phyloP scores from a whole-genome alignment of 768 basidiomycete genomes.

The Boletellus sp. region DNA sequence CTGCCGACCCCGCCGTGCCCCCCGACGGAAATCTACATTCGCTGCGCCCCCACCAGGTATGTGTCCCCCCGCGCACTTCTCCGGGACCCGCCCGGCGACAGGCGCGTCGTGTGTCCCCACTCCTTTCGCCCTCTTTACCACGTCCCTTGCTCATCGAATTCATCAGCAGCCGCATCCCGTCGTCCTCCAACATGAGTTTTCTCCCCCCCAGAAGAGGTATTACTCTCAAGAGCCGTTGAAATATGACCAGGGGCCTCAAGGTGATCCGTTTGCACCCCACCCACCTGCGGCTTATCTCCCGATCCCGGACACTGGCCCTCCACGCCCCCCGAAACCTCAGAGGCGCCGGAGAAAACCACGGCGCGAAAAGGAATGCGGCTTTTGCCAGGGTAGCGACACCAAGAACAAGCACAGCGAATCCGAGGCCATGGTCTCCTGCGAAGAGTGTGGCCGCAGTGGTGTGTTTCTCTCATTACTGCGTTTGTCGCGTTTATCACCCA shows the following conservation, averaged over 20 bases:
- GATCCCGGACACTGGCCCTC: constrained; percentile 42
- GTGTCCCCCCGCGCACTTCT: constrained; percentile 26
- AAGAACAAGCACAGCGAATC: constrained; percentile 53
- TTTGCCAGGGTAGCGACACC: constrained; percentile 66
- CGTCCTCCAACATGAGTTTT: constrained; percentile 31
- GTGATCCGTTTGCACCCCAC: constrained; percentile 78
- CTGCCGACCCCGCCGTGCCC: constrained; percentile 54
- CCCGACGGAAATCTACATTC: constrained; percentile 18
- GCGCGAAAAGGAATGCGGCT: constrained; percentile 69
- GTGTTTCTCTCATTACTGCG: constrained; percentile 21
- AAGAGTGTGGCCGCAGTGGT: constrained; percentile 84
- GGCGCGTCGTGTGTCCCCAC: constrained; percentile 72
- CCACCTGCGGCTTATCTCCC: constrained; percentile 50
- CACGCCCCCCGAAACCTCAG: constrained; percentile 40
- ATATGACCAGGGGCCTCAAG: constrained; percentile 73
- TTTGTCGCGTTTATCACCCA: not conserved
- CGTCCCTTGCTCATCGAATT: constrained; percentile 18
- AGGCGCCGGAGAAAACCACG: constrained; percentile 44
- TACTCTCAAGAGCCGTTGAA: constrained; percentile 39
- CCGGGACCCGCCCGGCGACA: constrained; percentile 22
- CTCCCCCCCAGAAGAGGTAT: constrained; percentile 9
- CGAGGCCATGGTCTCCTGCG: constrained; percentile 76
- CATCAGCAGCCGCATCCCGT: constrained; percentile 23
- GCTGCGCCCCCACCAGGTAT: constrained; percentile 33
- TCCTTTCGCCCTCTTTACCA: constrained; percentile 4